Evolutionary conservation across 371 early-diverging fungal genomes (phyloP), one percentile per base, ranked within the genome.

Genomic region (Saksenaea vasiformis): DNA sequence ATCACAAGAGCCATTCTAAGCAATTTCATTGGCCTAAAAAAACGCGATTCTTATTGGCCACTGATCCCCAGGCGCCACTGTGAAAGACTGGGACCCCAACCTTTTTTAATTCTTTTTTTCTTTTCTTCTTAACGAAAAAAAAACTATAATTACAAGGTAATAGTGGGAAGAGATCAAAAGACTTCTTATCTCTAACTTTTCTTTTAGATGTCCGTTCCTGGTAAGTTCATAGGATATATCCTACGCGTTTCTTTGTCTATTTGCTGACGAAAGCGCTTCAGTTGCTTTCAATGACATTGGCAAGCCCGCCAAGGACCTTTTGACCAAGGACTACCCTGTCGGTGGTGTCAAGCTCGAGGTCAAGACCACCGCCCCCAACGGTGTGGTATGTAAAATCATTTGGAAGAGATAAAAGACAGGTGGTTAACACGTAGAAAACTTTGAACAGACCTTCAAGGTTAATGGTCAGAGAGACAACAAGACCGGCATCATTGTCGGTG

Each of bases 261-360:
- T 19, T 39, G 34, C 27, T n/a, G 27, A 43, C 27, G 2, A 5
- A 31, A 10, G 17, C 36, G 26, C 34, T 22, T 17, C 62, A 81
- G 88, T 85, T 75, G 82, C 82, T 76, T 98, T 91, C 89, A 84
- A 90, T 68, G 98, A 98, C 83, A 87, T 98, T 73, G 93, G 93
- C 86, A 98, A 98, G 89, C 75, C 91, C 74, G 86, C 93, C 87
- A 92, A 90, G 84, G 98, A 98, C 82, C 87, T 98, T 73, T 87
- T 98, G 72, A 84, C 87, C 85, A 97, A 97, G 88, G 98, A 98
- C 85, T 98, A 85, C 84, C 97, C 98, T 69, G 87, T 93, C 67
- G 96, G 95, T 67, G 84, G 89, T 64, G 90, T 92, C 72, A 97
- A 95, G 90, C 92, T 98, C 70, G 99, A 98, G 80, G 92, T 95